phyloP scores from a whole-genome alignment of 2,329 filamentous ascomycete species.

The Hypoxylon sp. region DNA sequence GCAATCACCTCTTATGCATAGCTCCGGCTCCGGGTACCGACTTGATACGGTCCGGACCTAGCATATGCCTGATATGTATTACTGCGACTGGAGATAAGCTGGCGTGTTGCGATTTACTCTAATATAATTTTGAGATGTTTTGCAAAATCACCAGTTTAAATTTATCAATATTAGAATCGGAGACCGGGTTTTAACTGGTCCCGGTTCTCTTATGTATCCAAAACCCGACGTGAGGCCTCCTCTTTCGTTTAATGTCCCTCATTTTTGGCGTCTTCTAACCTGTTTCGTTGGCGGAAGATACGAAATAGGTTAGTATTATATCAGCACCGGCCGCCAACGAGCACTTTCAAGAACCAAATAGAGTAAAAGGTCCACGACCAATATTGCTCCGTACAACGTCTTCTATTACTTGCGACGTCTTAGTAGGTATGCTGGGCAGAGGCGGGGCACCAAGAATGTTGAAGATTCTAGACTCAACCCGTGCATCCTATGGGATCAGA shows the following conservation, averaged over 20 bases:
- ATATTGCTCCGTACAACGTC: neutral
- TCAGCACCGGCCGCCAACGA: neutral
- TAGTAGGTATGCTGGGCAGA: slow-evolving; percentile 3
- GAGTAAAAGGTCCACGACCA: neutral
- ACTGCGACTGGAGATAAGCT: neutral
- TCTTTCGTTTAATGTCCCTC: neutral
- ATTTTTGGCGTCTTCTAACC: neutral
- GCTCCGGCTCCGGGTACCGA: neutral
- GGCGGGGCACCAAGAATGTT: slow-evolving; percentile 8
- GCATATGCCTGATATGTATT: neutral
- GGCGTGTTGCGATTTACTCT: neutral
- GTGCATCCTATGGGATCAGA: slow-evolving; percentile 11
- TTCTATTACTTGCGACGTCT: neutral
- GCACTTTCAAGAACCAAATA: neutral
- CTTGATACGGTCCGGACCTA: neutral
- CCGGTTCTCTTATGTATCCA: neutral
- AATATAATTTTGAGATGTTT: neutral
- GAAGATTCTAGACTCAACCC: slow-evolving; percentile 1
- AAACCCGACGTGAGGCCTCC: neutral
- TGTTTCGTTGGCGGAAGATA: neutral
- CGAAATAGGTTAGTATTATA: neutral
- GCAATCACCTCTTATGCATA: slow-evolving; percentile 1
- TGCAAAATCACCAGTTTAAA: neutral
- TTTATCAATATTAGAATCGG: neutral
- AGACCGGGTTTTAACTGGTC: neutral